phyloP scores from a whole-genome alignment of 108 stramenopile genomes.

The Poteriospumella lacustris region DNA sequence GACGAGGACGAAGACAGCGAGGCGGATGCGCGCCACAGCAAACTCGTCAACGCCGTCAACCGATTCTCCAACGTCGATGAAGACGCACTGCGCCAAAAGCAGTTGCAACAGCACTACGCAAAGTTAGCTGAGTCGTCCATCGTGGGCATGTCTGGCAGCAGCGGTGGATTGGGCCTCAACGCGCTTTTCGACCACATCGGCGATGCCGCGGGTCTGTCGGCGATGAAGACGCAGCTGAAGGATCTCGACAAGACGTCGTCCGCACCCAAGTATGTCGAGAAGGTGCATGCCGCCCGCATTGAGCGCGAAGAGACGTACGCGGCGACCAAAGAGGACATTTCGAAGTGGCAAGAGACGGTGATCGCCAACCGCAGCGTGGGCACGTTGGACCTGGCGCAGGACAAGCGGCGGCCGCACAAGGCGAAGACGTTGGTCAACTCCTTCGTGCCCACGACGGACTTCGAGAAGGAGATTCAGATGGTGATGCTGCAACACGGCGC shows the following conservation, averaged over 20 bases:
- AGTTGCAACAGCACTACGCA: constrained; percentile 18
- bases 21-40: not conserved
- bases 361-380: constrained; percentile 81
- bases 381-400: constrained; percentile 80
- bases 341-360: constrained; percentile 70
- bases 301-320: constrained; percentile 79
- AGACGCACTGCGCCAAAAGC: constrained; percentile 30
- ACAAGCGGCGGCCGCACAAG: constrained; percentile 44
- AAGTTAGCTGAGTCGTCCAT: constrained; percentile 37
- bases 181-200: constrained; percentile 71
- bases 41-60: constrained; percentile 45
- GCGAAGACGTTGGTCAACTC: constrained; percentile 63
- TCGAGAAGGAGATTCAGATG: constrained; percentile 78
- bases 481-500: constrained; percentile 54
- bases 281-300: constrained; percentile 67
- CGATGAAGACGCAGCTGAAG: constrained; percentile 66
- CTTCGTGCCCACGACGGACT: constrained; percentile 74
- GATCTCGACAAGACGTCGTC: constrained; percentile 53
- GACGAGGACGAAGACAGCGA: not conserved
- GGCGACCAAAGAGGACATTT: constrained; percentile 62
- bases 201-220: constrained; percentile 71
- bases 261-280: constrained; percentile 64
- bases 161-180: constrained; percentile 66
- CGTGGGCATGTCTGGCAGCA: constrained; percentile 42
- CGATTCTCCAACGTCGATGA: constrained; percentile 65